phyloP scores from a whole-genome alignment of 768 basidiomycete species.

The Psilocybe azurescens region DNA sequence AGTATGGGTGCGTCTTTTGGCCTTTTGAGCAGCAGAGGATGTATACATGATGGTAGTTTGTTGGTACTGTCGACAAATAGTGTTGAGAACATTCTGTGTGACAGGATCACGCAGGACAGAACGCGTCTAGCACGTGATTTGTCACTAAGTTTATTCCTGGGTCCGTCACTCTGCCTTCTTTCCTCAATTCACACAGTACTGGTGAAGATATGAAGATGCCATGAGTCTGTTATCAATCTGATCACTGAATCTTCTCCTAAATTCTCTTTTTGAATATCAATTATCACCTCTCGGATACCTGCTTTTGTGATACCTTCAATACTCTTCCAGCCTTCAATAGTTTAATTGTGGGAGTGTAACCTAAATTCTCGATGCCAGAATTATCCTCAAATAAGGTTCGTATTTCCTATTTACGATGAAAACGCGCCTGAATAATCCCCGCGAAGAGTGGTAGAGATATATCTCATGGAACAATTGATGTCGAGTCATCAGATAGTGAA shows the following conservation, averaged over 20 bases:
- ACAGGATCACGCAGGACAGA: constrained; percentile 15
- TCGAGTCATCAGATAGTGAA: neutral
- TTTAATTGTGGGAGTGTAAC: neutral
- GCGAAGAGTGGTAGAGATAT: neutral
- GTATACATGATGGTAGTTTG: constrained; percentile 53
- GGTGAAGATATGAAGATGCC: neutral
- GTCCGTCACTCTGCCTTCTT: neutral
- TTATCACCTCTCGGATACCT: constrained; percentile 21
- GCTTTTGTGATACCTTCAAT: constrained; percentile 6
- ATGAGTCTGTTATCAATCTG: constrained; percentile 21
- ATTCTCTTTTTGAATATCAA: constrained; percentile 3
- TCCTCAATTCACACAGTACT: neutral
- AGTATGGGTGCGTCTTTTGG: constrained; percentile 70
- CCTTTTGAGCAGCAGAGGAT: constrained; percentile 74
- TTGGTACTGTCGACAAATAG: constrained; percentile 8
- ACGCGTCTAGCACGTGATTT: constrained; percentile 27
- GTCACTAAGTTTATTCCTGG: constrained; percentile 12
- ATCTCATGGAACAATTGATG: neutral
- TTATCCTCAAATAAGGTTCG: neutral
- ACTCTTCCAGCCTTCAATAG: constrained; percentile 2
- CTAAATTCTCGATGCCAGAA: neutral
- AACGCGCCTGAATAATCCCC: neutral
- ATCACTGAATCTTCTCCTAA: neutral
- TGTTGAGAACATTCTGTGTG: constrained; percentile 14
- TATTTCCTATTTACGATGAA: neutral